These are phyloP conservation scores for Blakeslea trispora DNA, from an alignment of 371 early-diverging fungal genomes.

Conservation along the genomic window DNA sequence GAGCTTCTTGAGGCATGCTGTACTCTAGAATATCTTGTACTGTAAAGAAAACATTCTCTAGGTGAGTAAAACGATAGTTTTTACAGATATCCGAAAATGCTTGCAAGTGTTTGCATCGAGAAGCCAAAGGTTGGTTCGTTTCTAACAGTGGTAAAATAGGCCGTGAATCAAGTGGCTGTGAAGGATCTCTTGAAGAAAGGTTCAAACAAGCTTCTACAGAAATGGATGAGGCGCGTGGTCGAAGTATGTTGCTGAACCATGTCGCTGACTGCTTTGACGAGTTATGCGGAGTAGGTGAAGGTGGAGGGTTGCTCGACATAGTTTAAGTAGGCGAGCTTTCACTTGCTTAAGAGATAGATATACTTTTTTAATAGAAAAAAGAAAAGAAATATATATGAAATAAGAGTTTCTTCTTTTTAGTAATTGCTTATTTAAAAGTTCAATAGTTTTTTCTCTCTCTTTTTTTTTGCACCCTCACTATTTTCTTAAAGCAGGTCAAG, in stretches of 20 bases:
- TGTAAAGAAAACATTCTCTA: constrained; percentile 62
- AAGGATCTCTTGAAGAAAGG: constrained; percentile 32
- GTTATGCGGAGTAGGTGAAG: constrained; percentile 2
- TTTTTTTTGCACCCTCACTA: too few relatives aligned
- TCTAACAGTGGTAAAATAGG: constrained; percentile 41
- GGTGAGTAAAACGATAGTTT: constrained; percentile 60
- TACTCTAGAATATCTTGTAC: constrained; percentile 57
- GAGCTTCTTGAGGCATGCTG: constrained; percentile 54
- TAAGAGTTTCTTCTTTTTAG: too few relatives aligned
- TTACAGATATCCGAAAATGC: constrained; percentile 47
- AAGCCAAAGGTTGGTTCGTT: constrained; percentile 26
- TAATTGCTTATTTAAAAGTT: too few relatives aligned
- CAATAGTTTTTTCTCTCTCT: too few relatives aligned
- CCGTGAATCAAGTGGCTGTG: constrained; percentile 48
- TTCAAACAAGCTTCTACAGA: constrained; percentile 54
- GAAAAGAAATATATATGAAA: too few relatives aligned
- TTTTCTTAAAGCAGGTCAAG: too few relatives aligned
- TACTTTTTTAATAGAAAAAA: too few relatives aligned
- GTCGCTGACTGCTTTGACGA: constrained; percentile 13
- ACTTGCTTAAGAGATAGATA: not conserved
- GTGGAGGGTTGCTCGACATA: constrained; percentile 32
- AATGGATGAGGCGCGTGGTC: constrained; percentile 45
- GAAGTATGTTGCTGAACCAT: constrained; percentile 51
- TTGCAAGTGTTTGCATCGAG: constrained; percentile 42
- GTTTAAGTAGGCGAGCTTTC: not conserved